Evolutionary conservation across 257 asterid genomes (phyloP), one percentile per base, ranked within the genome.

Genomic region (Petrea volubilis): DNA sequence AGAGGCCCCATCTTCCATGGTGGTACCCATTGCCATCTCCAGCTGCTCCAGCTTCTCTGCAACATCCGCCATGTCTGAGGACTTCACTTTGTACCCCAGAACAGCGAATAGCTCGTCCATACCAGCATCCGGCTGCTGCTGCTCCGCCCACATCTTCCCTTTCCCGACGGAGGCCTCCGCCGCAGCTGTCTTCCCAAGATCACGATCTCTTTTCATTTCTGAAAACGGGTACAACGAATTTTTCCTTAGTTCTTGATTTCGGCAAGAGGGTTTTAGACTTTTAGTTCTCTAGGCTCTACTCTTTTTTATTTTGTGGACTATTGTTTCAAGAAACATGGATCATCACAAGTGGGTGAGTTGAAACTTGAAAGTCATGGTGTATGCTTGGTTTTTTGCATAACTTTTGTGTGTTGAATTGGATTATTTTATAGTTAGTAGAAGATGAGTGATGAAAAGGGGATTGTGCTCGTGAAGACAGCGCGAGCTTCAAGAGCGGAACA

Each of bases 51-150:
- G 86, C 77, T 86, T 92, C 62, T 79, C 83, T 1, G 93, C 98
- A 14, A 92, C 96, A n/a, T 86, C 92, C 46, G 90, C 92, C 98
- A 92, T 89, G 63, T 92, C 96, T 0, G 96, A 81, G 0, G 94
- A 80, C 77, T 81, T 89, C 10, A 92, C 89, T 14, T 85, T 89
- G 86, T 92, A 92, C 0, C 97, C 97, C 77, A 91, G 55, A 8
- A 84, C 91, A 6, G 93, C 96, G 40, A 91, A 79, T 0, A 91
- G 88, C 76, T 89, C 98, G 52, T 92, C 96, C 96, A 83, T 82
- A 5, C 96, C 93, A 2, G 85, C 86, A 63, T 85, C 97, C 23
- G 81, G 78, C 77, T 64, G 80, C 24, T 43, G 43, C 78, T 65
- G 61, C 61, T 58, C 68, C 74, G 72, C 78, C 90, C 90, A 85